Percentiles rank a stretch among this genome's conserved stretches.
These are phyloP conservation scores for Podospora comata DNA, from an alignment of 495 filamentous ascomycete species.

Conservation along the genomic window DNA sequence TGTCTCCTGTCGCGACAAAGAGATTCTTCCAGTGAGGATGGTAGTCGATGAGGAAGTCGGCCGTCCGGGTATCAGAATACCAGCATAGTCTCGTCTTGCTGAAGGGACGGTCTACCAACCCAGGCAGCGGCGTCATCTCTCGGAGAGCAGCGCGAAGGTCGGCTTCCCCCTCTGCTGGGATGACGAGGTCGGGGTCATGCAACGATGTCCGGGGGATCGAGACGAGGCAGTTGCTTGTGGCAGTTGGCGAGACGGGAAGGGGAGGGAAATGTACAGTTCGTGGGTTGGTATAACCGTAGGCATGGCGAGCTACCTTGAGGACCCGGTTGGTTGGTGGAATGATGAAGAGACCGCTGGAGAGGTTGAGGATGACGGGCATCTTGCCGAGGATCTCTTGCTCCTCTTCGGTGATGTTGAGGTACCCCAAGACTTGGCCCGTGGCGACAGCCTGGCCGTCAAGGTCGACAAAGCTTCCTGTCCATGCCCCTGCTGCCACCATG, in stretches of 20 bases:
- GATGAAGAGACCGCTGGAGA: conserved; percentile 76
- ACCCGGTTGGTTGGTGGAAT: conserved; percentile 69
- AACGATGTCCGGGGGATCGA: conserved; percentile 49
- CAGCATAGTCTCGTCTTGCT: conserved; percentile 73
- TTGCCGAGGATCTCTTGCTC: conserved; percentile 62
- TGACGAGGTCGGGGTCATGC: conserved; percentile 39
- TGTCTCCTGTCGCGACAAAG: conserved; percentile 81
- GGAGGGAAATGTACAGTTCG: conserved; percentile 41
- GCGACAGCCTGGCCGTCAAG: conserved; percentile 70
- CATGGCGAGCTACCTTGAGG: conserved; percentile 80
- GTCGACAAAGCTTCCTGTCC: conserved; percentile 74
- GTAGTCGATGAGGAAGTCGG: conserved; percentile 76
- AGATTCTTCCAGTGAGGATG: conserved; percentile 65
- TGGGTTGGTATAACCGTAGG: conserved; percentile 77
- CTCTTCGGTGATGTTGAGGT: conserved; percentile 63
- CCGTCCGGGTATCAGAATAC: conserved; percentile 80
- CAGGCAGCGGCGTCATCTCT: conserved; percentile 56
- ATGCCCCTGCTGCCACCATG: conserved; percentile 81
- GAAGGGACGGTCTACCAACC: conserved; percentile 62
- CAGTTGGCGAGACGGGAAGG: conserved; percentile 35
- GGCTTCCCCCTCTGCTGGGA: conserved; percentile 58
- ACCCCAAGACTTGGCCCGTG: conserved; percentile 77
- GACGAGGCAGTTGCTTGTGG: conserved; percentile 23
- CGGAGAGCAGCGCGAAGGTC: conserved; percentile 60
- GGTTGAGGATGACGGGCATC: conserved; percentile 75